These are phyloP conservation scores for Paraurostyla sp. DNA, from an alignment of 73 alveolate species.

Conservation along the genomic window DNA sequence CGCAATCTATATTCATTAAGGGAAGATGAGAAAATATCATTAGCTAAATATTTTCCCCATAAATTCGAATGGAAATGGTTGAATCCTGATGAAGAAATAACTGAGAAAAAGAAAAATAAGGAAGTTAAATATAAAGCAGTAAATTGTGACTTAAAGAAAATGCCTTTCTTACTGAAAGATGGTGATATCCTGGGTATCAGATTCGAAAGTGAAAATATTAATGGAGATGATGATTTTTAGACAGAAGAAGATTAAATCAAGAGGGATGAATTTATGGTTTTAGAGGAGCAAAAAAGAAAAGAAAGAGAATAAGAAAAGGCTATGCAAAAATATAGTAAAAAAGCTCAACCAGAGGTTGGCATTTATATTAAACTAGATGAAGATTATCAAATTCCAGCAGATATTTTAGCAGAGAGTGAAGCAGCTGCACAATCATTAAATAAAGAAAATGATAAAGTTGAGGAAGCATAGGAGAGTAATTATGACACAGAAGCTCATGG, in stretches of 20 bases:
- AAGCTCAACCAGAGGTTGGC: neutral
- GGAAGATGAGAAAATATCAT: neutral
- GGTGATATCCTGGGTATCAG: constrained; percentile 78
- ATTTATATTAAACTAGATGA: constrained; percentile 17
- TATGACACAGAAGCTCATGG: no score
- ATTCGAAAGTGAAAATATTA: constrained; percentile 44
- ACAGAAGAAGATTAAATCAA: constrained; percentile 42
- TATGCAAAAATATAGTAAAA: neutral
- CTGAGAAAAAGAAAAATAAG: constrained; percentile 49
- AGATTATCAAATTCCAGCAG: constrained; percentile 15
- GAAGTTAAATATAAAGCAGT: neutral
- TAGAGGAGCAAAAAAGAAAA: constrained; percentile 31
- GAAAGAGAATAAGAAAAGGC: constrained; percentile 36
- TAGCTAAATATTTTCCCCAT: constrained; percentile 78
- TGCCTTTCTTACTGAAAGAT: constrained; percentile 68
- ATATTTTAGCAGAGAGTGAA: neutral
- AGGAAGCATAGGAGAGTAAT: no score
- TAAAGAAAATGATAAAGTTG: no score
- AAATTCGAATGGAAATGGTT: constrained; percentile 73
- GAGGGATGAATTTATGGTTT: constrained; percentile 53
- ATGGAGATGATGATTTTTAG: constrained; percentile 60
- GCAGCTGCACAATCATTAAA: no score
- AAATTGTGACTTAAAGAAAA: constrained; percentile 43
- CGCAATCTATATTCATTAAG: neutral
- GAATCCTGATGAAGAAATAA: constrained; percentile 64